Evolutionary conservation across 495 filamentous ascomycete species (phyloP), one percentile per base, ranked within the genome.

Genomic region (Xylaria grammica): DNA sequence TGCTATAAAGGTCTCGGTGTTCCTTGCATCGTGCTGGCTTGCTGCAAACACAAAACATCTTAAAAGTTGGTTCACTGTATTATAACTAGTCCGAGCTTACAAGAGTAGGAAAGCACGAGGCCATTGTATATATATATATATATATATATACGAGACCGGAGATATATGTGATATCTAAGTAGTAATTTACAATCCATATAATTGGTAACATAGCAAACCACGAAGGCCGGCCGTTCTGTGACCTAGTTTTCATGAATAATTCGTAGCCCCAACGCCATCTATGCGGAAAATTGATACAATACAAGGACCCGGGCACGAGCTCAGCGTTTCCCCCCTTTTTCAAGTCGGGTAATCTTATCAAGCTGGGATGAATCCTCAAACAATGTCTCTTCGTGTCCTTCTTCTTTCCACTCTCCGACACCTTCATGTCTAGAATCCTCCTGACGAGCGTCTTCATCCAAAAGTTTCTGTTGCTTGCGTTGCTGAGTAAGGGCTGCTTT

Each of bases 351-450:
- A 40, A 55, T 55, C 1, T 66, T 29, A 32, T 52, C 48, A 27
- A 69, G 26, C 22, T 65, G 54, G 9, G 36, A 56, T 20, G 54
- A 17, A 15, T 63, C 71, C 5, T 65, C 60, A 46, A 65, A 65
- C 44, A 75, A 38, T 15, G 72, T 70, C 51, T 74, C 70, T 26
- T 75, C 68, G 11, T 70, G 74, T 52, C 71, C 74, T 44, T 74
- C 64, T 34, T 51, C 30, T 1, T 42, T 50, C 44, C 44, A 64
- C n/a, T 64, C 24, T 0, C 67, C 74, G 49, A 65, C 19, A 8
- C 73, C 66, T 65, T 76, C 77, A 34, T 69, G 60, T 8, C 65
- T 20, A 8, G 55, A 46, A 1, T 22, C 51, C 3, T 67, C 49
- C 10, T 5, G 40, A 1, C 22, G 36, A 44, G 46, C 50, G 3